phyloP scores from a whole-genome alignment of 768 basidiomycete species.

The Solioccasus polychromus region DNA sequence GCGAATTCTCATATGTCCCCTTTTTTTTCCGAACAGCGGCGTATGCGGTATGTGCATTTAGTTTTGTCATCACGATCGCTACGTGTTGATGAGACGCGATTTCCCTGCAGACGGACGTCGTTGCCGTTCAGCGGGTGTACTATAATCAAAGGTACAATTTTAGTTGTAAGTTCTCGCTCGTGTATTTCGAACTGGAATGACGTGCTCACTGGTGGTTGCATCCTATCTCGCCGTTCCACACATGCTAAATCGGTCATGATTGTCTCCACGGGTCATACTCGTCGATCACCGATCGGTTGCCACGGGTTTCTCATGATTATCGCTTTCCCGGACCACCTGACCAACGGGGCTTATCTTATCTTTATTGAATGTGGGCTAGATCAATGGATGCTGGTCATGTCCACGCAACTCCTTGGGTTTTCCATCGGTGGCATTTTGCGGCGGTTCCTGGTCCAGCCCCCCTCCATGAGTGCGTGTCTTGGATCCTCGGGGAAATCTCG shows the following conservation, averaged over 20 bases:
- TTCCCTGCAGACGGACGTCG: slow-evolving; percentile 52
- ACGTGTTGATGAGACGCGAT: background rate
- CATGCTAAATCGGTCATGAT: background rate
- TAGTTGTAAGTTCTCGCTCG: slow-evolving; percentile 31
- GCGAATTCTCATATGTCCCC: slow-evolving; percentile 1
- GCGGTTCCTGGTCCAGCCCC: slow-evolving; percentile 63
- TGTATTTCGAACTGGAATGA: too few relatives aligned
- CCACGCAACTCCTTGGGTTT: slow-evolving; percentile 68
- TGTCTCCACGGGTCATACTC: too few relatives aligned
- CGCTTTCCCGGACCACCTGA: background rate
- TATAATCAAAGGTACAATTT: slow-evolving; percentile 61
- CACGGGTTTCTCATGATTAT: background rate
- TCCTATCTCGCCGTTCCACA: background rate
- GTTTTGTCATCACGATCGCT: background rate
- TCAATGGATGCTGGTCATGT: slow-evolving; percentile 63
- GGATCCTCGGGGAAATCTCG: background rate
- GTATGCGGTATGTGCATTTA: slow-evolving; percentile 38
- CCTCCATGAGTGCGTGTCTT: slow-evolving; percentile 53
- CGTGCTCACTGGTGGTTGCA: too few relatives aligned
- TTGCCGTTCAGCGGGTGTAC: slow-evolving; percentile 70
- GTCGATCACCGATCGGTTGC: too few relatives aligned
- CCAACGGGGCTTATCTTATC: background rate
- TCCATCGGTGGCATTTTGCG: slow-evolving; percentile 57
- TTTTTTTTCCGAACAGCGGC: slow-evolving; percentile 33
- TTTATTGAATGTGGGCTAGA: slow-evolving; percentile 27